A percentile compares a stretch with the other conserved stretches of the same genome.
Evolutionary conservation across 2,329 filamentous ascomycete species (phyloP).

Genomic region (Pseudogymnoascus sp.): DNA sequence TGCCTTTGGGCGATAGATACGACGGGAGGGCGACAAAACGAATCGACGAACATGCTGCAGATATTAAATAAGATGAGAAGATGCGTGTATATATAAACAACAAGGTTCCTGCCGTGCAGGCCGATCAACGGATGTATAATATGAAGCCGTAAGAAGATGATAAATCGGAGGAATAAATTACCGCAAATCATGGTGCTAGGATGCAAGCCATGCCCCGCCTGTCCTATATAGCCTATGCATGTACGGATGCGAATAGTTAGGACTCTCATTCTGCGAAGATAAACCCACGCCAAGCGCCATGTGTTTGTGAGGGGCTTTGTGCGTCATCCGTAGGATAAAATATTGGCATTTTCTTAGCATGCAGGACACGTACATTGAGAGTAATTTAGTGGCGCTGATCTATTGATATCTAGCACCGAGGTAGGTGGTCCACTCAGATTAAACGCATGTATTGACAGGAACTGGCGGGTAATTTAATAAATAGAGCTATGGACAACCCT

Average conservation of each 20-base stretch:
- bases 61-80: neutral
- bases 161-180: conserved; percentile 8
- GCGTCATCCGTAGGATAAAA: neutral
- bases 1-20: neutral
- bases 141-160: neutral
- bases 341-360: neutral
- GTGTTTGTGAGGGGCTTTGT: neutral
- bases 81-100: neutral
- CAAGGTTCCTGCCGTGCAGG: neutral
- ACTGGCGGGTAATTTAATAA: neutral
- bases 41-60: neutral
- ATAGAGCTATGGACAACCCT: neutral
- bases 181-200: conserved; percentile 4
- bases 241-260: neutral
- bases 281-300: neutral
- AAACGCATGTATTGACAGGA: neutral
- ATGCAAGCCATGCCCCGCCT: neutral
- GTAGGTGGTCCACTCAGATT: neutral
- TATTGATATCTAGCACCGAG: neutral
- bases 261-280: neutral
- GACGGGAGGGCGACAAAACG: neutral
- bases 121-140: conserved; percentile 6
- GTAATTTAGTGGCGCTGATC: neutral
- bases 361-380: neutral
- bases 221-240: neutral